These are phyloP conservation scores for Ustilago xerochloae DNA, from an alignment of 1,284 basidiomycete species.

Conservation along the genomic window DNA sequence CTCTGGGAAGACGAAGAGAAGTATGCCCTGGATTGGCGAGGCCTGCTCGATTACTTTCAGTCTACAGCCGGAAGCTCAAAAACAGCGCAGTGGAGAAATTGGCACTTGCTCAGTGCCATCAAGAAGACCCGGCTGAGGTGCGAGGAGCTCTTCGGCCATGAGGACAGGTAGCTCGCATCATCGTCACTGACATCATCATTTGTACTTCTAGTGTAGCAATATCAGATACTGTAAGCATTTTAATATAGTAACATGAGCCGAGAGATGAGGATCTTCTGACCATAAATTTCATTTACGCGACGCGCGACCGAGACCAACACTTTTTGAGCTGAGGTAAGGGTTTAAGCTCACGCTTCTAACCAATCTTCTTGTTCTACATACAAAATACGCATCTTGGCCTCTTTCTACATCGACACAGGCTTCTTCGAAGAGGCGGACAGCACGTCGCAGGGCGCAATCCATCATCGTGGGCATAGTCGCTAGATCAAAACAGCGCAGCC, in stretches of 20 bases:
- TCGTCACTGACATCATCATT: not conserved
- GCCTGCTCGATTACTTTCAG: slow-evolving; percentile 20
- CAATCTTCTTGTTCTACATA: not conserved
- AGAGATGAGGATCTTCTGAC: not conserved
- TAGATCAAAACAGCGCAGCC: not conserved
- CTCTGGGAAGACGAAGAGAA: not conserved
- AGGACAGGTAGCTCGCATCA: not conserved
- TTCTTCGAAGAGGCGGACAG: not conserved
- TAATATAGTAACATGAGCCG: not conserved
- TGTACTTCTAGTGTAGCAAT: slow-evolving; percentile 3
- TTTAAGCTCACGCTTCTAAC: not conserved
- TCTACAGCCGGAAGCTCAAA: slow-evolving; percentile 21
- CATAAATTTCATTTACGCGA: slow-evolving; percentile 14
- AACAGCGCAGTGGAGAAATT: slow-evolving; percentile 29
- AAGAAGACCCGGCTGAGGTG: slow-evolving; percentile 19
- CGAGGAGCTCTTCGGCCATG: slow-evolving; percentile 18
- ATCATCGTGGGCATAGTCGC: not conserved
- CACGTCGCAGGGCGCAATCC: no score
- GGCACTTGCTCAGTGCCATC: slow-evolving; percentile 33
- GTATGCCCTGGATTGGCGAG: slow-evolving; percentile 11
- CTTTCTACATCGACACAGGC: not conserved
- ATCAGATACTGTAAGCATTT: not conserved
- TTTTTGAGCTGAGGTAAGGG: not conserved
- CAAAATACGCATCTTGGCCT: no score
- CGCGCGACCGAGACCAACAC: slow-evolving; percentile 12